These are phyloP conservation scores for Globisporangium ultimum DNA, from an alignment of 352 stramenopile genomes.

Conservation along the genomic window DNA sequence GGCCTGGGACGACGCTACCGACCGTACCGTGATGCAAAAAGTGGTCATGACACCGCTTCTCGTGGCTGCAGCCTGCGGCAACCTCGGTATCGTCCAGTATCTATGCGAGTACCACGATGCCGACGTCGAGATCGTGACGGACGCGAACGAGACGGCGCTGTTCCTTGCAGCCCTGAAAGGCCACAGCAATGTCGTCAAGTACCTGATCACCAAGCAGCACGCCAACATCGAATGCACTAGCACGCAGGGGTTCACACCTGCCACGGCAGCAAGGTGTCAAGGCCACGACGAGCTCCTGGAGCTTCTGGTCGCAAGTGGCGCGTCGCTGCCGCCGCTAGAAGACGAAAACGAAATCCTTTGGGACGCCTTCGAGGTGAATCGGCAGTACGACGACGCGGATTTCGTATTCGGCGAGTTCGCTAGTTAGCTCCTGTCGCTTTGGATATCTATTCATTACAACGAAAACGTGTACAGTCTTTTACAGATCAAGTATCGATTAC, in stretches of 20 bases:
- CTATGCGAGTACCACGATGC: conserved; percentile 16
- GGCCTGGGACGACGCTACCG: too few species aligned
- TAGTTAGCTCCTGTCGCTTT: neutral
- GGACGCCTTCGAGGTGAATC: neutral
- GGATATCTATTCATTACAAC: too few species aligned
- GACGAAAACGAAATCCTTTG: neutral
- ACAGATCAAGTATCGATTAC: too few species aligned
- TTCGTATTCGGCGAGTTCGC: neutral
- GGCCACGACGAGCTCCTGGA: neutral
- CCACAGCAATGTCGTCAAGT: neutral
- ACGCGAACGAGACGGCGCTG: neutral
- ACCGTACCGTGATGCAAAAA: neutral
- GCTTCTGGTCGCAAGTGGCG: neutral
- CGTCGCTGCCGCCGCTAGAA: neutral
- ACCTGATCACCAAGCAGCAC: neutral
- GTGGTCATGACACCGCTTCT: conserved; percentile 25
- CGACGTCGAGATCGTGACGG: neutral
- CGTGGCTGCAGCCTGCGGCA: conserved; percentile 18
- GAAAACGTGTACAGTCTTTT: too few species aligned
- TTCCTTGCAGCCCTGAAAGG: neutral
- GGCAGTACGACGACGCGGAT: neutral
- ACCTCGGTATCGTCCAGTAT: conserved; percentile 24
- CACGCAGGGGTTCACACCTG: neutral
- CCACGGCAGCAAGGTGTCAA: neutral
- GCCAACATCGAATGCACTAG: neutral